Base-by-base conservation (phyloP, 73 alveolate species). In the Symbiodinium natans region DNA sequence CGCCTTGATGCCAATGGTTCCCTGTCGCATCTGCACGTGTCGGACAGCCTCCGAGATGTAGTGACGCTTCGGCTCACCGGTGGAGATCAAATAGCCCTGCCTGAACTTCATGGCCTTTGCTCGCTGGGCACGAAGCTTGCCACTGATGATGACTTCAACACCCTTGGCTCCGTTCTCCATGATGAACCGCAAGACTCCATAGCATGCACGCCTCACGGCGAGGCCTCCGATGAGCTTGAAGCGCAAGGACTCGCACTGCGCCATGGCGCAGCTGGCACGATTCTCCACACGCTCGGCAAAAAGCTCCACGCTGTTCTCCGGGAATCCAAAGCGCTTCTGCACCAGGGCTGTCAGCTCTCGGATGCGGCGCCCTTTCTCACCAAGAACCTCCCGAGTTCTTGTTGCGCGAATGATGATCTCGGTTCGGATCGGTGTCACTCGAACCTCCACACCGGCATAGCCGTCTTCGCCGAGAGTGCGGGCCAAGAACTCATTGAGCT, bases 121-220 rank as follows among this genome's bases (percentile, higher is more conserved):
- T 97, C 99, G 99, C 99, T 99, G 99, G 92, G 99, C 99, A 96
- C 99, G 99, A 86, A 99, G 85, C 99, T 99, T 99, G 82, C 99
- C 99, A 87, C 99, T 99, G 99, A 99, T 99, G 98, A 99, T 99
- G 93, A 99, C 99, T 99, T 99, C 99, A 92, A 99, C 99, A 68
- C 99, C 99, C 99, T 99, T 99, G 98, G 99, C 99, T 71, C 99
- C 99, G 80, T 93, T 93, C 99, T 93, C 99, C 99, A 93, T 93
- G 93, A 93, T 93, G 99, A 75, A 93, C 56, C 93, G 34, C 93
- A 99, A 99, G 93, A 99, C 99, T 68, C 99, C 99, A 99, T 99
- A 99, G 92, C 99, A 99, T 86, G 99, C 99, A 85, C 99, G 99
- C 98, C 99, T 99, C 98, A 99, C 99, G 0, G 99, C 99, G 84